Evolutionary conservation across 352 stramenopile genomes (phyloP), one percentile per base, ranked within the genome.

Genomic region (Aphanomyces invadans): DNA sequence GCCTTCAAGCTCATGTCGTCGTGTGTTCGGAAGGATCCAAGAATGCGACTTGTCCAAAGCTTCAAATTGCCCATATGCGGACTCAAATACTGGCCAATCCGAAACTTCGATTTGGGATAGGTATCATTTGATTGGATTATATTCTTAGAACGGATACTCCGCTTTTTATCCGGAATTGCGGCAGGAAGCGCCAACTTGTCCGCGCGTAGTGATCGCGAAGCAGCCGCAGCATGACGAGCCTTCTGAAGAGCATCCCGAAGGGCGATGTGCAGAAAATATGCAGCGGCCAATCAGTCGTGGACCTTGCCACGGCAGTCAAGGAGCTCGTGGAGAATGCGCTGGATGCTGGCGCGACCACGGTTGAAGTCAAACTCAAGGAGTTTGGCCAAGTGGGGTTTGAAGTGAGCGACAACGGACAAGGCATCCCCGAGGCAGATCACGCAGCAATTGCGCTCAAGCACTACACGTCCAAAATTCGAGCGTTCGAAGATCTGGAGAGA

Each of bases 311-410:
- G n/a, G 91, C 95, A 17, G 90, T 99, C 25, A 99, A 99, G 74
- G 97, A 99, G 78, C 78, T 99, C 28, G 83, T 99, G 4, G 95
- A 99, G 73, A 99, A 99, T 73, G 78, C 81, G 33, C 71, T 95
- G 44, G 82, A 91, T 46, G 82, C 81, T 12, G 80, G 79, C 21
- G 80, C 82, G 29, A 79, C 79, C 60, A 70, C 76, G 68, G 79
- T 97, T 21, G 88, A 96, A 31, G 80, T 97, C 15, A 94, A 92
- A 61, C 73, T 99, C 4, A 88, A 89, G 62, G 86, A 98, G 70
- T 90, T 89, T 69, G 97, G 96, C 17, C 69, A 89, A 7, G 90
- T 96, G 31, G 74, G 80, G 36, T 92, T 99, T 51, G 94, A 99
- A 82, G 95, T 99, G 29, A 87, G 81, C 17, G 96, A 99, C 74